These are phyloP conservation scores for Suhomyces terraborum DNA, from an alignment of 1,139 yeast genomes.

Conservation along the genomic window DNA sequence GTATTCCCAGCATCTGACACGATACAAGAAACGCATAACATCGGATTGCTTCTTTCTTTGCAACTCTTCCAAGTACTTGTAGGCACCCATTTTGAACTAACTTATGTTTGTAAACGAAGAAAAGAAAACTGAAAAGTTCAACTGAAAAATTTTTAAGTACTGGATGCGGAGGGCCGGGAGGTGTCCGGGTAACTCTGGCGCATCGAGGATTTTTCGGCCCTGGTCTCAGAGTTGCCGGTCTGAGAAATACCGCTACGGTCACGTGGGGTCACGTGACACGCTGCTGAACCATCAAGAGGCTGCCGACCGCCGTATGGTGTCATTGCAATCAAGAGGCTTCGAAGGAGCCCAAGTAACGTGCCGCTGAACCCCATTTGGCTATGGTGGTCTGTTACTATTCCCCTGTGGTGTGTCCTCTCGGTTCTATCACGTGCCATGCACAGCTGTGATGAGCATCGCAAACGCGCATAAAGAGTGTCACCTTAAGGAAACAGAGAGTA, in stretches of 20 bases:
- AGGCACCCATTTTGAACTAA: conserved; percentile 85
- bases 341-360: too few species aligned
- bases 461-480: neutral
- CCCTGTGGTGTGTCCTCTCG: too few species aligned
- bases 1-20: conserved; percentile 99
- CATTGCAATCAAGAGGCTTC: too few species aligned
- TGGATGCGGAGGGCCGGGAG: conserved; percentile 1
- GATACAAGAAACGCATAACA: conserved; percentile 96
- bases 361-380: too few species aligned
- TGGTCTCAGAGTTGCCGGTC: conserved; percentile 5
- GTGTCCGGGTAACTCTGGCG: conserved; percentile 12
- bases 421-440: conserved; percentile 2
- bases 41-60: conserved; percentile 99
- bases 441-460: conserved; percentile 11
- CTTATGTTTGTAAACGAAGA: conserved; percentile 19
- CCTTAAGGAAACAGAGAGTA: neutral
- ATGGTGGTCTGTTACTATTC: too few species aligned
- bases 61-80: conserved; percentile 98
- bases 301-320: too few species aligned
- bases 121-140: conserved; percentile 12
- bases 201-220: conserved; percentile 3
- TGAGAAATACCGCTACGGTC: conserved; percentile 4
- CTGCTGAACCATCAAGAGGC: too few species aligned
- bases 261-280: neutral
- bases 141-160: conserved; percentile 18